These are phyloP conservation scores for Plantago coronopus DNA, from an alignment of 305 asterid species.

Conservation along the genomic window DNA sequence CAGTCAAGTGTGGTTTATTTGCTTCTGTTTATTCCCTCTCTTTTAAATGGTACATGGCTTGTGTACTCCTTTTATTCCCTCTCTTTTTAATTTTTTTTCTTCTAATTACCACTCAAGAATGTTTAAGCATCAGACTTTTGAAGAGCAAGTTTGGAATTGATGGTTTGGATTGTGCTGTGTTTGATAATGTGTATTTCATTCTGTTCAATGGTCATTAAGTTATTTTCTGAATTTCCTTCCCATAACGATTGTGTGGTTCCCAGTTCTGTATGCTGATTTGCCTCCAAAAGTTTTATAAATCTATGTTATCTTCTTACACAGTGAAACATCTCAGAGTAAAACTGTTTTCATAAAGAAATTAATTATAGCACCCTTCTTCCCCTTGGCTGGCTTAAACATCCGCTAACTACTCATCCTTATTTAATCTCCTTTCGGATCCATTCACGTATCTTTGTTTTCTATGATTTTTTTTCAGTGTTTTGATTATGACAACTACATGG, in stretches of 20 bases:
- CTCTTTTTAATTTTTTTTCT: too few species aligned
- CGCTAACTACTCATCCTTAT: conserved; percentile 1
- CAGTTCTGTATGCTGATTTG: too few species aligned
- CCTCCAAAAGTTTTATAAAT: too few species aligned
- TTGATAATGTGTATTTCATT: conserved; percentile 13
- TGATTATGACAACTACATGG: conserved; percentile 75
- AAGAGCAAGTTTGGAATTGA: neutral
- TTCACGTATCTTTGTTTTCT: conserved; percentile 4
- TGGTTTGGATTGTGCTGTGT: neutral
- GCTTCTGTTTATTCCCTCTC: too few species aligned
- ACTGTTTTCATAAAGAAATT: conserved; percentile 3
- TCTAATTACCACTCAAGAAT: too few species aligned
- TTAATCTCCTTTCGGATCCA: conserved; percentile 5
- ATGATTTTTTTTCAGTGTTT: conserved; percentile 55
- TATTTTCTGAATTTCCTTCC: too few species aligned
- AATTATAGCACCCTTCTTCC: conserved; percentile 6
- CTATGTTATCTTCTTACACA: too few species aligned
- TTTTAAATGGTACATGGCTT: too few species aligned
- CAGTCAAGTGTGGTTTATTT: too few species aligned
- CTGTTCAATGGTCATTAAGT: neutral
- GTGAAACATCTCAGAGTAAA: too few species aligned
- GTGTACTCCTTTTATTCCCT: too few species aligned
- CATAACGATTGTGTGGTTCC: too few species aligned
- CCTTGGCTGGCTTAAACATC: conserved; percentile 3
- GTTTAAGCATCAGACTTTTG: neutral